Conservation (phyloP, 495 filamentous ascomycete species). For the Letharia lupina region DNA sequence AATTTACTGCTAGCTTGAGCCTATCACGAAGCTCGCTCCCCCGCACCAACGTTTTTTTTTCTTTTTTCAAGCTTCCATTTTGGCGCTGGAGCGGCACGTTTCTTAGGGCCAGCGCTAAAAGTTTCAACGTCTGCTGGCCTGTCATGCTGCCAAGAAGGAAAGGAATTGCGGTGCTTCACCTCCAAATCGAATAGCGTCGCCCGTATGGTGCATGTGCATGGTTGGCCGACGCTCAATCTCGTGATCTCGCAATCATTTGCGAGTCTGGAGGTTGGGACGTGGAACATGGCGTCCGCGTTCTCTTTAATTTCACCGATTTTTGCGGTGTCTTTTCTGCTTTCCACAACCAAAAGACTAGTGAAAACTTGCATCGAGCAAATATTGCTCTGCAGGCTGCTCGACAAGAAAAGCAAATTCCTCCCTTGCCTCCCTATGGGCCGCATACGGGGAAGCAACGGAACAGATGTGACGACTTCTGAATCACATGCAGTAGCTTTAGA, state of each 20-base stretch:
- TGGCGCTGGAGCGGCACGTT: slow-evolving; percentile 9
- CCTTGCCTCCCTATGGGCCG: not conserved
- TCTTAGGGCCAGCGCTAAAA: not conserved
- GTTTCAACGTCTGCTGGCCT: slow-evolving; percentile 5
- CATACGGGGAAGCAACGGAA: slow-evolving; percentile 13
- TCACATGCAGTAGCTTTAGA: slow-evolving; percentile 14
- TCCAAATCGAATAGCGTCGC: not conserved
- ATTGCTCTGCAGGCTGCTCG: not conserved
- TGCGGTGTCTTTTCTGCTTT: not conserved
- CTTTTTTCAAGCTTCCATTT: slow-evolving; percentile 1
- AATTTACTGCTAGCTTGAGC: slow-evolving; percentile 7
- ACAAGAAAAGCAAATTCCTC: not conserved
- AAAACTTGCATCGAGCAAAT: not conserved
- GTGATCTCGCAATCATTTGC: slow-evolving; percentile 7
- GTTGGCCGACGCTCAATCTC: slow-evolving; percentile 3
- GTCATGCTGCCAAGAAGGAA: slow-evolving; percentile 1
- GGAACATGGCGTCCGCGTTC: not conserved
- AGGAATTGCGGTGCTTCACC: not conserved
- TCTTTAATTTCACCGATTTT: not conserved
- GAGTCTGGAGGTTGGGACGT: not conserved
- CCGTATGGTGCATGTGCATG: not conserved
- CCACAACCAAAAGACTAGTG: not conserved
- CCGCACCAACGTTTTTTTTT: not conserved
- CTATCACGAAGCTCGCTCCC: not conserved
- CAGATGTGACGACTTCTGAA: slow-evolving; percentile 9